Evolutionary conservation across 768 basidiomycete genomes (phyloP).

Genomic region (Lyophyllum atratum): DNA sequence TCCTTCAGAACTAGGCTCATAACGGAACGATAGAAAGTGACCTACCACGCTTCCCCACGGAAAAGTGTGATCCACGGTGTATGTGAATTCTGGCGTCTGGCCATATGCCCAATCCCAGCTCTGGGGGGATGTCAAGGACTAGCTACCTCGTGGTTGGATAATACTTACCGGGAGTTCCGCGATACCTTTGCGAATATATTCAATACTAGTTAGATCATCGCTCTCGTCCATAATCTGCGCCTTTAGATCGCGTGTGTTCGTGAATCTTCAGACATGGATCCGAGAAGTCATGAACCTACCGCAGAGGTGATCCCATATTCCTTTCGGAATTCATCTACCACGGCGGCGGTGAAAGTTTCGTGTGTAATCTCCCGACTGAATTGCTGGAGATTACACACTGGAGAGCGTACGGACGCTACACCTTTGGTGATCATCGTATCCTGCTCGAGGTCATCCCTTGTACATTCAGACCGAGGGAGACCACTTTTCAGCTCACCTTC

Average conservation of each 20-base stretch:
- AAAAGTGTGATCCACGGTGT: conserved; percentile 47
- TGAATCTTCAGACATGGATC: background rate
- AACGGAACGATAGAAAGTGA: conserved; percentile 8
- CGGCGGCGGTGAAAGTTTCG: conserved; percentile 67
- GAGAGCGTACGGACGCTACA: conserved; percentile 89
- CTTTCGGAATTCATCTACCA: conserved; percentile 65
- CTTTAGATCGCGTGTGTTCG: conserved; percentile 26
- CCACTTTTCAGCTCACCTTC: conserved; percentile 47
- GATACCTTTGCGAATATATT: conserved; percentile 70
- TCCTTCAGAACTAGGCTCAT: background rate
- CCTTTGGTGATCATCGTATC: conserved; percentile 81
- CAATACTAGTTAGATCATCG: conserved; percentile 42
- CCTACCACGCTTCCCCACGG: conserved; percentile 53
- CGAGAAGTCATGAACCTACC: conserved; percentile 19
- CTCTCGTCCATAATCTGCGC: conserved; percentile 46
- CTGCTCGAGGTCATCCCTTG: conserved; percentile 37
- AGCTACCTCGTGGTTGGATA: background rate
- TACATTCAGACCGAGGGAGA: background rate
- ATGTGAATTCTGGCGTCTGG: conserved; percentile 91
- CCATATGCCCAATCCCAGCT: conserved; percentile 94
- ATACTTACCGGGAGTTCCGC: conserved; percentile 67
- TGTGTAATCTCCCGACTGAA: conserved; percentile 58
- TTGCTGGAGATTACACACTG: conserved; percentile 80
- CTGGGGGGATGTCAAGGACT: conserved; percentile 38
- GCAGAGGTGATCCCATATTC: conserved; percentile 48